Evolutionary conservation across 306 rosid species (phyloP).

Genomic region (Sesbania bispinosa): DNA sequence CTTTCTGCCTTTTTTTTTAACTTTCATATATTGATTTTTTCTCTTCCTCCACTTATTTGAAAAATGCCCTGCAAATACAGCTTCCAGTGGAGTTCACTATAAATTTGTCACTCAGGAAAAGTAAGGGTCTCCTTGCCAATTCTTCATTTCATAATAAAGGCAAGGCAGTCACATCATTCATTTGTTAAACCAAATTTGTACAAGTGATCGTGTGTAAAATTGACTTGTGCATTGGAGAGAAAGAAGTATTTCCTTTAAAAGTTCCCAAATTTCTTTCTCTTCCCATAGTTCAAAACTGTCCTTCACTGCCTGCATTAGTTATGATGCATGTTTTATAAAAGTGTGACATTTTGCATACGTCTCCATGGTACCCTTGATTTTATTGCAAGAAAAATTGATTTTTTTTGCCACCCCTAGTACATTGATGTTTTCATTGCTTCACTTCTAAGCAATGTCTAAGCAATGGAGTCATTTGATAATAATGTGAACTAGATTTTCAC

Average conservation of each 20-base stretch:
- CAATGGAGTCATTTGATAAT: too few species aligned
- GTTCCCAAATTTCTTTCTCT: background rate
- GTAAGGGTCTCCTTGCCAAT: conserved; percentile 25
- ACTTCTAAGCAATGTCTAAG: too few species aligned
- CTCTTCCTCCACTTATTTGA: conserved; percentile 10
- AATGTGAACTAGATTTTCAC: too few species aligned
- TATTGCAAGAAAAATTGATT: too few species aligned
- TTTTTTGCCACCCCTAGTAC: too few species aligned
- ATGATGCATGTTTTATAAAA: too few species aligned
- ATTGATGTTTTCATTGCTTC: too few species aligned
- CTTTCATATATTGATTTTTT: background rate
- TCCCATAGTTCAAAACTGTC: background rate
- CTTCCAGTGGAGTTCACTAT: conserved; percentile 34
- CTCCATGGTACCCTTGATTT: too few species aligned
- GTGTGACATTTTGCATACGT: too few species aligned
- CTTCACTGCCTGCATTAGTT: background rate
- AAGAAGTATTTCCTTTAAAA: background rate
- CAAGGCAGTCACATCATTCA: conserved; percentile 19
- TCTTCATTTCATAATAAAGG: conserved; percentile 34
- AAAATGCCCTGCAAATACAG: conserved; percentile 31
- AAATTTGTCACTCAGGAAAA: conserved; percentile 17
- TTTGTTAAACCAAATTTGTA: conserved; percentile 23
- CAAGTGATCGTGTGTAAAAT: conserved; percentile 24
- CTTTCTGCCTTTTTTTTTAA: too few species aligned
- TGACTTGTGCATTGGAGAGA: conserved; percentile 1